Evolutionary conservation across 768 basidiomycete genomes (phyloP).

Genomic region (Suillus spraguei): DNA sequence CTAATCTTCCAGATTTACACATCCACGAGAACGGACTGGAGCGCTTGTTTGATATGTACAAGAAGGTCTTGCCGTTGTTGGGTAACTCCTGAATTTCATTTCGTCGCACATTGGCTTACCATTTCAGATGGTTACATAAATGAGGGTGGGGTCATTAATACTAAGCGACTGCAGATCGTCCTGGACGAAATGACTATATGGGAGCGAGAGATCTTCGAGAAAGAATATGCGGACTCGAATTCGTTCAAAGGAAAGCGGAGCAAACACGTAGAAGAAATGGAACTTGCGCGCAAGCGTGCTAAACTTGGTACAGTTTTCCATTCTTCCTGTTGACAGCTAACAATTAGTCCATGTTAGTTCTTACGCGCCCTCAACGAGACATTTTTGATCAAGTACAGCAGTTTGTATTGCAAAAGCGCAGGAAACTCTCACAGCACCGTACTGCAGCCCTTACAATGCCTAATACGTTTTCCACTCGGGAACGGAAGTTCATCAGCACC

Average conservation of each 20-base stretch:
- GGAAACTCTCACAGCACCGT: conserved; percentile 28
- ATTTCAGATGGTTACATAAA: conserved; percentile 87
- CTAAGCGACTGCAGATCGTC: conserved; percentile 79
- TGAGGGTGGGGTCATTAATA: conserved; percentile 82
- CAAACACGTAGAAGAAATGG: conserved; percentile 69
- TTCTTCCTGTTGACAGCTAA: neutral
- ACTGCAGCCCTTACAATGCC: conserved; percentile 61
- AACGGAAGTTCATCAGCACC: conserved; percentile 76
- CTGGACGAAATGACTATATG: conserved; percentile 86
- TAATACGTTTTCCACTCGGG: conserved; percentile 79
- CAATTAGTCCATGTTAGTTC: conserved; percentile 37
- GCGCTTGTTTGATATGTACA: conserved; percentile 92
- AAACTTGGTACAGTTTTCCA: conserved; percentile 58
- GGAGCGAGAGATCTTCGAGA: conserved; percentile 91
- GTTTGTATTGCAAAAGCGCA: conserved; percentile 62
- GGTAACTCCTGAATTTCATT: conserved; percentile 41
- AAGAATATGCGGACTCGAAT: conserved; percentile 84
- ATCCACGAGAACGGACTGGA: conserved; percentile 98
- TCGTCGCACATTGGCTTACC: conserved; percentile 10
- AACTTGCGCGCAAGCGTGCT: conserved; percentile 56
- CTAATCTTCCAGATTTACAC: conserved; percentile 94
- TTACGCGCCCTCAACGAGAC: conserved; percentile 73
- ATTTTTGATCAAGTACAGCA: conserved; percentile 79
- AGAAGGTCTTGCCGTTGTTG: conserved; percentile 81
- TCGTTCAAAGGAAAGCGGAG: conserved; percentile 95